Percentiles rank a stretch among this genome's conserved stretches.
Evolutionary conservation across 371 early-diverging fungal species (phyloP).

Genomic region (Mucor lusitanicus): DNA sequence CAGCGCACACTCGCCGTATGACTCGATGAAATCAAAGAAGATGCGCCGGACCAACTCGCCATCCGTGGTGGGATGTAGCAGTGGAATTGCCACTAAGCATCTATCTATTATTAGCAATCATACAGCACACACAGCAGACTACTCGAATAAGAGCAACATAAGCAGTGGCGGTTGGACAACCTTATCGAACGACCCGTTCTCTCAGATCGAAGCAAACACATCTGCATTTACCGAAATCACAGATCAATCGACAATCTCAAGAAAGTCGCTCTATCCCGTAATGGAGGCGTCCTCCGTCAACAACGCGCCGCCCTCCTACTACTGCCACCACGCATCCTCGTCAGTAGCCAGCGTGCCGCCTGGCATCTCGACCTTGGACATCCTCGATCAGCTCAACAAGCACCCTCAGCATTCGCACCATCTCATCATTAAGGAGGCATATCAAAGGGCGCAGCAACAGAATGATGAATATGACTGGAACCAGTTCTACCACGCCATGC

Average conservation of each 20-base stretch:
- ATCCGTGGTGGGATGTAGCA: neutral
- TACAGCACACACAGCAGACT: neutral
- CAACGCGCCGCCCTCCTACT: neutral
- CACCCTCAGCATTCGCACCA: neutral
- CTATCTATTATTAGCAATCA: conserved; percentile 7
- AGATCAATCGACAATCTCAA: conserved; percentile 30
- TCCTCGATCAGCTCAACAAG: neutral
- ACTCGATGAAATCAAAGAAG: conserved; percentile 5
- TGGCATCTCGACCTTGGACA: neutral
- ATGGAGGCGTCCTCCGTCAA: neutral
- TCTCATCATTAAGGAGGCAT: conserved; percentile 12
- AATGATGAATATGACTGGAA: conserved; percentile 22
- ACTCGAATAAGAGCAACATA: conserved; percentile 10
- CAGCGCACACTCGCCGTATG: neutral
- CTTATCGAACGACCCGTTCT: conserved; percentile 28
- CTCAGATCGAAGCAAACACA: conserved; percentile 25
- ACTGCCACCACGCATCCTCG: neutral
- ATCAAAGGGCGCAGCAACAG: conserved; percentile 19
- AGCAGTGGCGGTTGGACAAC: conserved; percentile 26
- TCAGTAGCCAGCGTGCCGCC: neutral
- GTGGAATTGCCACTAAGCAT: conserved; percentile 1
- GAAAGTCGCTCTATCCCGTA: conserved; percentile 19
- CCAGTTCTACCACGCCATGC: conserved; percentile 21
- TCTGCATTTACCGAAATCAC: conserved; percentile 29
- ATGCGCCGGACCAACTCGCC: neutral